Evolutionary conservation across 192 early-diverging fungal genomes (phyloP), one percentile per base, ranked within the genome.

Genomic region (Fimicolochytrium jonesii): DNA sequence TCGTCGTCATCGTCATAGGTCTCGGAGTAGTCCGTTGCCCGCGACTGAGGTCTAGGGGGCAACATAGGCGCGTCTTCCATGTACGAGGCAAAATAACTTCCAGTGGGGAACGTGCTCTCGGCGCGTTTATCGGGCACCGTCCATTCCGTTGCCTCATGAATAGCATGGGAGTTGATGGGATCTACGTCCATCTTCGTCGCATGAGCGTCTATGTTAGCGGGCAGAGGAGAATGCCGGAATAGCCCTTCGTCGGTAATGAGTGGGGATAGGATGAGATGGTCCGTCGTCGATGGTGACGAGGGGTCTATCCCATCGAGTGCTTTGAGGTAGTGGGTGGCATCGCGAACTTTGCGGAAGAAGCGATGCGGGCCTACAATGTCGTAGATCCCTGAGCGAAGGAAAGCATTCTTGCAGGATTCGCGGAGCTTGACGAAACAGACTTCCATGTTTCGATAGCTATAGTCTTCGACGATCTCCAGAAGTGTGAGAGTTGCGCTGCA

Each of bases 381-480:
- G 44, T 75, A 70, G 36, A 96, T 70, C 2, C 89, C 88, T 0
- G 90, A 83, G 6, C 87, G 82, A 32, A 78, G 68, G 70, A 98
- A 95, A n/a, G 79, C 52, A 13, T 72, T 73, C 17, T 78, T 80
- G 53, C 91, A 88, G 13, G 74, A 69, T 6, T 85, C 80, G n/a
- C 86, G 82, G 45, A 99, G 72, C 56, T 91, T 90, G 29, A 92
- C 92, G 84, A 99, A 97, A 49, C 84, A 92, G 15, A 97, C 93
- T n/a, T 78, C 77, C 31, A 99, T 89, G 11, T 79, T 63, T 11
- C 95, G 87, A 4, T 75, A 73, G 41, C 80, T 82, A 67, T 97
- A 99, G 11, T 89, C 81, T 53, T 88, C 84, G 15, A 97, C 90
- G 64, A 97, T 95, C 55, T 94, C 92, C 23, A 89, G 63, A 3